Evolutionary conservation across 306 rosid species (phyloP), one percentile per base, ranked within the genome.

Genomic region (Sesbania bispinosa): DNA sequence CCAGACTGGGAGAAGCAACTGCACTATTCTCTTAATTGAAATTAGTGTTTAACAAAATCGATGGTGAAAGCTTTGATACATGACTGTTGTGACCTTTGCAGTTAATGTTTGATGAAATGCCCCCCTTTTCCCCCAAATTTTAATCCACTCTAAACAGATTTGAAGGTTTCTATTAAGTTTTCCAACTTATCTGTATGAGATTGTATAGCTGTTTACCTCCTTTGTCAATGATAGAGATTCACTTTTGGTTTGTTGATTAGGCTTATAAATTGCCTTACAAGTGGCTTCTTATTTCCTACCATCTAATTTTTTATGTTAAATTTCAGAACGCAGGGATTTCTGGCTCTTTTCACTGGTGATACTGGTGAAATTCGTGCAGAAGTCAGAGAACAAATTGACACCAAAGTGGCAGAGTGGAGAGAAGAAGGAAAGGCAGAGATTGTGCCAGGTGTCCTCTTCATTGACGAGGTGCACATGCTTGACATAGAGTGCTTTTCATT

Each of bases 381-480:
- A 86, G 99, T 94, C 73, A 91, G 97, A 74, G 99, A 94, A 76
- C 99, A 94, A 75, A 94, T 94, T 2, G 95, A 94, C 87, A 94
- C 97, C n/a, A 94, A 94, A 77, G 99, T 94, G 35, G 99, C 99
- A 19, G 97, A 94, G 70, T 94, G 99, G 99, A 89, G 90, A 67
- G 97, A 94, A 77, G 99, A 94, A 88, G 97, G 97, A 76, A 91
- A 94, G 79, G 99, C 99, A 11, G 99, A 94, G 79, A 91, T 94
- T 43, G 92, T 94, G 27, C 99, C 99, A 0, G 99, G 99, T 19
- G 96, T 94, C 42, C 96, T 94, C 67, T 94, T 94, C 79, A 94
- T 94, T 7, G 96, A 94, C 15, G 99, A 94, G 88, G 97, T 94
- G 65, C 96, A 91, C 81, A 94, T 94, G 96, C 97, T 94, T 63